A percentile compares a stretch with the other conserved stretches of the same genome.
Evolutionary conservation across 1,284 basidiomycete genomes (phyloP).

Genomic region (Chalciporus sp.): DNA sequence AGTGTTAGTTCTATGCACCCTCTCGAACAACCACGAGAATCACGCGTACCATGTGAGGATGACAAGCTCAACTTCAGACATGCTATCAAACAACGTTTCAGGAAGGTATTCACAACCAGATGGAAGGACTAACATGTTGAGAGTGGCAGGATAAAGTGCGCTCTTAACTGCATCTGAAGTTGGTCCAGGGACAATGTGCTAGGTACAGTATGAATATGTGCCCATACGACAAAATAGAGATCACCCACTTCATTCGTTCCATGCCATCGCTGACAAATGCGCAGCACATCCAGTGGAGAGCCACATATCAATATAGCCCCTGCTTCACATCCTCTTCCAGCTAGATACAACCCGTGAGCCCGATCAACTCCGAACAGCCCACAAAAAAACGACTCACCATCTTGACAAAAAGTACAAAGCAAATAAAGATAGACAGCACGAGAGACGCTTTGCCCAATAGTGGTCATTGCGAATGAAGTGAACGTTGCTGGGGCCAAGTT

Average conservation of each 20-base stretch:
- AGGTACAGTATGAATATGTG: slow-evolving; percentile 22
- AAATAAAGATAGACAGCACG: slow-evolving; percentile 32
- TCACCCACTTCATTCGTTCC: slow-evolving; percentile 18
- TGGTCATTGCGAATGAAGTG: slow-evolving; percentile 27
- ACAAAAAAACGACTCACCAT: slow-evolving; percentile 13
- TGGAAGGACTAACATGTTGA: background rate
- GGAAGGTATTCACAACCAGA: background rate
- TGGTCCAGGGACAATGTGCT: slow-evolving; percentile 28
- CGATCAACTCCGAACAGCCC: background rate
- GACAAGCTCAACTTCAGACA: slow-evolving; percentile 27
- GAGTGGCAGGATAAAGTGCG: slow-evolving; percentile 37
- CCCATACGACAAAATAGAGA: background rate
- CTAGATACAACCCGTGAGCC: slow-evolving; percentile 21
- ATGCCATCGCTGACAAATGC: slow-evolving; percentile 14
- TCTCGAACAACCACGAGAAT: background rate
- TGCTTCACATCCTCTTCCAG: slow-evolving; percentile 9
- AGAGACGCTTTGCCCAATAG: slow-evolving; percentile 32
- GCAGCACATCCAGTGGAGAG: slow-evolving; percentile 22
- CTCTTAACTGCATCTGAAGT: slow-evolving; percentile 31
- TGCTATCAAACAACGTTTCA: slow-evolving; percentile 12
- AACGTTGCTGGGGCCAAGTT: slow-evolving; percentile 33
- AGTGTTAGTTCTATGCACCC: background rate
- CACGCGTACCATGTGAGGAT: slow-evolving; percentile 21
- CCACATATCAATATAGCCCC: slow-evolving; percentile 11
- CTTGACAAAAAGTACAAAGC: slow-evolving; percentile 19